Conservation (phyloP, 2,329 filamentous ascomycete species). For the Teratosphaeria pseudoeucalypti region DNA sequence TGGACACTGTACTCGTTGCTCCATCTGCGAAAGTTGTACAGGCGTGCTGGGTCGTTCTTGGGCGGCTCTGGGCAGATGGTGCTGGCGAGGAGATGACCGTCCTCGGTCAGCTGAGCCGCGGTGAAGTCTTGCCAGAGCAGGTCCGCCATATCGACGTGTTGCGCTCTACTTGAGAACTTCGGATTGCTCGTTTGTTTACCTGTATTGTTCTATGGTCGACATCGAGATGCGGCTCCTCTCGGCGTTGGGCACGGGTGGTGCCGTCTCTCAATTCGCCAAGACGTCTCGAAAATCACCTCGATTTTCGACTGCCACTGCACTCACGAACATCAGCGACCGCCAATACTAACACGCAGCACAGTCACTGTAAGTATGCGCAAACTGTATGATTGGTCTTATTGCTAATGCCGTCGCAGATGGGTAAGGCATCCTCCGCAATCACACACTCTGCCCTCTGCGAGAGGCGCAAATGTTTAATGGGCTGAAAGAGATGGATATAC, state of each 20-base stretch:
- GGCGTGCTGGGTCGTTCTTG: slow-evolving; percentile 49
- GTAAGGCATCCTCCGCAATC: slow-evolving; percentile 37
- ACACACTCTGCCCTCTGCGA: slow-evolving; percentile 5
- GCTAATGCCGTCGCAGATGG: slow-evolving; percentile 43
- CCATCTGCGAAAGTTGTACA: slow-evolving; percentile 61
- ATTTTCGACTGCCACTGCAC: slow-evolving; percentile 1
- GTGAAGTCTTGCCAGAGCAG: slow-evolving; percentile 63
- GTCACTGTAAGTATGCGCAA: slow-evolving; percentile 17
- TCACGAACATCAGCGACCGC: slow-evolving; percentile 6
- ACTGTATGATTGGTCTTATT: not conserved
- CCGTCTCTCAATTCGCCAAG: not conserved
- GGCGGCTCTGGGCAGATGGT: slow-evolving; percentile 64
- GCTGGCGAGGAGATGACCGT: slow-evolving; percentile 64
- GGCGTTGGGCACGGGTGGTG: not conserved
- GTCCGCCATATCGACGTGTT: slow-evolving; percentile 44
- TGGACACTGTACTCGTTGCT: slow-evolving; percentile 57
- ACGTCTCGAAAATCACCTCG: not conserved
- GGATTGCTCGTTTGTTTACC: too few relatives aligned
- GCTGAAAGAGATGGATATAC: slow-evolving; percentile 16
- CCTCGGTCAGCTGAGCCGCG: slow-evolving; percentile 49
- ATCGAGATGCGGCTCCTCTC: not conserved
- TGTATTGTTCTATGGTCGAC: not conserved
- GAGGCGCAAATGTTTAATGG: slow-evolving; percentile 10
- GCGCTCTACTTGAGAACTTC: not conserved
- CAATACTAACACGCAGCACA: slow-evolving; percentile 6